Conservation (phyloP, 2,329 filamentous ascomycete genomes). For the Trichoderma polysporum region DNA sequence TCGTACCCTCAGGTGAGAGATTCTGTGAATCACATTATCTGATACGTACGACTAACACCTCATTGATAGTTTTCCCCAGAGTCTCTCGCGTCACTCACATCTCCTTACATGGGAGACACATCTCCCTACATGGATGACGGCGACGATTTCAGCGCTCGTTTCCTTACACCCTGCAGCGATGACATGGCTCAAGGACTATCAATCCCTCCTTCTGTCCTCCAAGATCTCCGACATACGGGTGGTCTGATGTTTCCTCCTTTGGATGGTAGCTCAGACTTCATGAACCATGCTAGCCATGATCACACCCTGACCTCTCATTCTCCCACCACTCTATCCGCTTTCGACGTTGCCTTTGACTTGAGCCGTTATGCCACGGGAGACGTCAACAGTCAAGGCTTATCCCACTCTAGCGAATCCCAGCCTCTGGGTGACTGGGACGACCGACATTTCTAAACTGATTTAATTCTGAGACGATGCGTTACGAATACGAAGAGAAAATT, state of each 20-base stretch:
- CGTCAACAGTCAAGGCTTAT: constrained; percentile 29
- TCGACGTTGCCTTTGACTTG: constrained; percentile 40
- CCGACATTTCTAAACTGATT: constrained; percentile 10
- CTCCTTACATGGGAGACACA: constrained; percentile 37
- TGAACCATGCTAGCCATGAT: constrained; percentile 32
- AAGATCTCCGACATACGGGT: constrained; percentile 25
- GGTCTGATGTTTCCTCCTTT: constrained; percentile 18
- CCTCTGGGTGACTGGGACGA: constrained; percentile 35
- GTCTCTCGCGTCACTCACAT: constrained; percentile 33
- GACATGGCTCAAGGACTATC: constrained; percentile 39
- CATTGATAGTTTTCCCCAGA: constrained; percentile 39
- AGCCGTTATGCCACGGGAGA: constrained; percentile 37
- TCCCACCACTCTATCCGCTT: constrained; percentile 40
- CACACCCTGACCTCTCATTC: constrained; percentile 34
- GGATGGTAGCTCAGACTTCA: constrained; percentile 31
- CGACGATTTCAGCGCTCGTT: constrained; percentile 40
- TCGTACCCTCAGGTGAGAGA: neutral
- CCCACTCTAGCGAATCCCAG: constrained; percentile 29
- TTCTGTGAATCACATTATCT: neutral
- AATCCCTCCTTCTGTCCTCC: constrained; percentile 32
- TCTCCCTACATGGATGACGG: constrained; percentile 39
- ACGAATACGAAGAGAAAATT: neutral
- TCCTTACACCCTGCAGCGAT: constrained; percentile 57
- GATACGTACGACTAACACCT: constrained; percentile 24
- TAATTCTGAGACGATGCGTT: neutral